Evolutionary conservation across 176 grass and related monocot species (phyloP).

Genomic region (Microstegium vimineum): DNA sequence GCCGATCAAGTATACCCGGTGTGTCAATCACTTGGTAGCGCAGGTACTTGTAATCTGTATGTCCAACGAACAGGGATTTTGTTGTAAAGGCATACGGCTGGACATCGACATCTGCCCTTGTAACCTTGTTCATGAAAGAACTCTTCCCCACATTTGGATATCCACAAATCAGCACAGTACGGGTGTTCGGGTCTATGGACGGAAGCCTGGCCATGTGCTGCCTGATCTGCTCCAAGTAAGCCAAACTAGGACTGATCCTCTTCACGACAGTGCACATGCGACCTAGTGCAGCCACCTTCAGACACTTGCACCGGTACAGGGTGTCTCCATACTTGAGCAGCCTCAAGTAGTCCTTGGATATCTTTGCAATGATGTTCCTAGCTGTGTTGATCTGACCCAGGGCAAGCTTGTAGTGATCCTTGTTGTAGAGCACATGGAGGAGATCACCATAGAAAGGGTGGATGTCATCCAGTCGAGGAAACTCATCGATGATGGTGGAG

Average conservation of each 20-base stretch:
- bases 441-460: constrained; percentile 76
- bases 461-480: constrained; percentile 61
- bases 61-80: constrained; percentile 58
- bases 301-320: constrained; percentile 63
- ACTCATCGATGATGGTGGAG: constrained; percentile 63
- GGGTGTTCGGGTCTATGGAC: constrained; percentile 69
- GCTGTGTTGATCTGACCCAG: constrained; percentile 73
- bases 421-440: constrained; percentile 75
- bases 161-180: constrained; percentile 56
- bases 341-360: constrained; percentile 66
- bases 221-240: constrained; percentile 72
- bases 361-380: constrained; percentile 70
- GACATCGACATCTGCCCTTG: constrained; percentile 75
- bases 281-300: constrained; percentile 64
- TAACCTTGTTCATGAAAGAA: constrained; percentile 80
- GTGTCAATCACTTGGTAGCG: constrained; percentile 85
- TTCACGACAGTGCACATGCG: constrained; percentile 77
- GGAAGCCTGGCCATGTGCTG: constrained; percentile 76
- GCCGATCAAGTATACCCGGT: constrained; percentile 71
- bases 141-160: constrained; percentile 60
- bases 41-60: constrained; percentile 84
- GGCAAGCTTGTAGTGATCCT: constrained; percentile 87
- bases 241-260: constrained; percentile 64
- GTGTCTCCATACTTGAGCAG: constrained; percentile 72
- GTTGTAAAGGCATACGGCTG: constrained; percentile 65